Evolutionary conservation across 345 rosid species (phyloP).

Genomic region (Linum tenue): DNA sequence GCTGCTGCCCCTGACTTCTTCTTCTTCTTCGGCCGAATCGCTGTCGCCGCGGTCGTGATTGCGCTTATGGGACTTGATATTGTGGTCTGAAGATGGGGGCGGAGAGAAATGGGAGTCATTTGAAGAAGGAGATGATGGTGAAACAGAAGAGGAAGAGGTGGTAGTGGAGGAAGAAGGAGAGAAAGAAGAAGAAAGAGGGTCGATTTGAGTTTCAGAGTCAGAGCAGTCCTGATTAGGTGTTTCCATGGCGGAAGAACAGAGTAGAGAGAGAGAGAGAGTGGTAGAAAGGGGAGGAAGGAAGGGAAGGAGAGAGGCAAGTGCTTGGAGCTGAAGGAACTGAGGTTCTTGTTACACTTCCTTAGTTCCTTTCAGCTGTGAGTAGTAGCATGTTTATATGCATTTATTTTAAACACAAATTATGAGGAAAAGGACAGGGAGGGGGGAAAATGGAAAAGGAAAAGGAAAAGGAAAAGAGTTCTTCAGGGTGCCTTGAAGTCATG

Average conservation of each 20-base stretch:
- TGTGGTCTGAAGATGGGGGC: too few relatives aligned
- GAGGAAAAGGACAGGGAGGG: background rate
- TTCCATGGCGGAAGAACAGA: slow-evolving; percentile 12
- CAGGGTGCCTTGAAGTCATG: background rate
- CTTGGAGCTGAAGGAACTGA: background rate
- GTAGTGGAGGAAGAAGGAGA: background rate
- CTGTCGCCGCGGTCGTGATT: background rate
- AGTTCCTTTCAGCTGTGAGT: background rate
- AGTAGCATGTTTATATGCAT: too few relatives aligned
- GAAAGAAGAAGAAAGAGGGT: slow-evolving; percentile 11
- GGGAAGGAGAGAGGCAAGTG: background rate
- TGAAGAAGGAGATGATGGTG: background rate
- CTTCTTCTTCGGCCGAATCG: slow-evolving; percentile 3
- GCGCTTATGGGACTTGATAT: slow-evolving; percentile 1
- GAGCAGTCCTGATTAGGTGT: background rate
- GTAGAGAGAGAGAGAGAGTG: background rate
- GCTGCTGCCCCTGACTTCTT: slow-evolving; percentile 7
- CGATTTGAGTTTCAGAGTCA: slow-evolving; percentile 12
- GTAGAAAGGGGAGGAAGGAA: background rate
- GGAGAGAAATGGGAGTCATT: background rate
- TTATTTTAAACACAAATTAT: background rate
- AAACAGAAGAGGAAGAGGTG: slow-evolving; percentile 8
- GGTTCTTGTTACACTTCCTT: background rate
- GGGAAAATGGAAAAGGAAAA: background rate
- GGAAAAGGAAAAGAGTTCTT: background rate